Conservation (phyloP, 768 basidiomycete species). For the Auricularia sp. region DNA sequence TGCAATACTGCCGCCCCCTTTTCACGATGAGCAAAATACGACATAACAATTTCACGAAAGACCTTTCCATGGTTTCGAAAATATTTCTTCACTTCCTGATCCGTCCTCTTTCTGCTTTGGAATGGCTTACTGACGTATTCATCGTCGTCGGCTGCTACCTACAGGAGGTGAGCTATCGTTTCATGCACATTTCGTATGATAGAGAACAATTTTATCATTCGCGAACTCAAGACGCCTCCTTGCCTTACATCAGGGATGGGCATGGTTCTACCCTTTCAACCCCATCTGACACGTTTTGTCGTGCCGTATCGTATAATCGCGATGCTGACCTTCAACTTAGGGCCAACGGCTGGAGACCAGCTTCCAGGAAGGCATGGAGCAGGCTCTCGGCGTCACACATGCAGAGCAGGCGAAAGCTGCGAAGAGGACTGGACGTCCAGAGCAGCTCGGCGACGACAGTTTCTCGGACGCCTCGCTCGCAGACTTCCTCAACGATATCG, state of each 20-base stretch:
- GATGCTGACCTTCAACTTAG: background rate
- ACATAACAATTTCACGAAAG: constrained; percentile 35
- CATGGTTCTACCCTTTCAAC: background rate
- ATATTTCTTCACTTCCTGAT: constrained; percentile 55
- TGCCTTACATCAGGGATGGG: background rate
- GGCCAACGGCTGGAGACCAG: background rate
- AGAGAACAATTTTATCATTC: background rate
- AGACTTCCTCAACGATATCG: background rate
- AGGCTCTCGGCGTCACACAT: background rate
- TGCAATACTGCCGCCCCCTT: constrained; percentile 3
- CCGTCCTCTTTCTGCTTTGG: background rate
- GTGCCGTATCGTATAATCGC: background rate
- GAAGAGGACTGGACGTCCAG: background rate
- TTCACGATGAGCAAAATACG: constrained; percentile 11
- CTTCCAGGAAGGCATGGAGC: background rate
- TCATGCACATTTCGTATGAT: background rate
- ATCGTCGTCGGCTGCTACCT: background rate
- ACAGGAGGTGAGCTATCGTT: background rate
- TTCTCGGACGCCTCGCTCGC: background rate
- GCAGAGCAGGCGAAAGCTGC: background rate
- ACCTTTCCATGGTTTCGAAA: constrained; percentile 46
- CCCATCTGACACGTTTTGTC: background rate
- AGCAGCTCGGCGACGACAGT: background rate
- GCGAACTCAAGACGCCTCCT: background rate
- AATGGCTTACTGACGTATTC: background rate